These are phyloP conservation scores for Tolypocladium ovalisporum DNA, from an alignment of 2,329 filamentous ascomycete species.

Conservation along the genomic window DNA sequence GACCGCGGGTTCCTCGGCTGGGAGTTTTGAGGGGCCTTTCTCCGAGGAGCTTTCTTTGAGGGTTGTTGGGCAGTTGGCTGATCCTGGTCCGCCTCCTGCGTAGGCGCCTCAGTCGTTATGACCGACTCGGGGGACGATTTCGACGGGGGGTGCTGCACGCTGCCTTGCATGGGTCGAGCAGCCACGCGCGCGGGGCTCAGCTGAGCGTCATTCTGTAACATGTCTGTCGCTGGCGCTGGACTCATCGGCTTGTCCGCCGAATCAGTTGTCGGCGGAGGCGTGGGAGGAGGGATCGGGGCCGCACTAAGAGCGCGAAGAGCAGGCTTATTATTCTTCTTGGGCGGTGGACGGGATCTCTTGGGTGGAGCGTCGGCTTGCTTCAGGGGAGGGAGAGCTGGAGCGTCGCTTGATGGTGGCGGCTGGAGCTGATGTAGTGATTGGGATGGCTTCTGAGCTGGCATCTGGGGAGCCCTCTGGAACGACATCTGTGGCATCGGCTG, in stretches of 20 bases:
- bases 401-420: conserved; percentile 4
- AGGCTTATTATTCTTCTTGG: conserved; percentile 10
- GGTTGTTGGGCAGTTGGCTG: neutral
- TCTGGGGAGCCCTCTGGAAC: neutral
- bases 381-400: conserved; percentile 11
- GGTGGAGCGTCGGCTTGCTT: conserved; percentile 9
- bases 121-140: neutral
- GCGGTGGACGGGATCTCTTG: conserved; percentile 4
- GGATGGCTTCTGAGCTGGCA: neutral
- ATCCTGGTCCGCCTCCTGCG: neutral
- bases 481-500: neutral
- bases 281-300: conserved; percentile 15
- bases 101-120: too few species aligned
- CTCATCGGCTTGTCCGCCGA: conserved; percentile 20
- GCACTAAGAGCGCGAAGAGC: neutral
- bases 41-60: conserved; percentile 1
- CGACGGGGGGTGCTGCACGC: neutral
- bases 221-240: conserved; percentile 6
- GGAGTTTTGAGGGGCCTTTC: neutral
- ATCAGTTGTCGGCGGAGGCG: conserved; percentile 28
- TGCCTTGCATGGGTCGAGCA: neutral
- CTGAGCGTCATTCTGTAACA: neutral
- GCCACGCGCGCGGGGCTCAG: neutral
- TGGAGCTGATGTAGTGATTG: conserved; percentile 1
- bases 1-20: conserved; percentile 13